Percentiles rank a stretch among this genome's conserved stretches.
phyloP scores from a whole-genome alignment of 345 rosid genomes.

The Garcia nutans region DNA sequence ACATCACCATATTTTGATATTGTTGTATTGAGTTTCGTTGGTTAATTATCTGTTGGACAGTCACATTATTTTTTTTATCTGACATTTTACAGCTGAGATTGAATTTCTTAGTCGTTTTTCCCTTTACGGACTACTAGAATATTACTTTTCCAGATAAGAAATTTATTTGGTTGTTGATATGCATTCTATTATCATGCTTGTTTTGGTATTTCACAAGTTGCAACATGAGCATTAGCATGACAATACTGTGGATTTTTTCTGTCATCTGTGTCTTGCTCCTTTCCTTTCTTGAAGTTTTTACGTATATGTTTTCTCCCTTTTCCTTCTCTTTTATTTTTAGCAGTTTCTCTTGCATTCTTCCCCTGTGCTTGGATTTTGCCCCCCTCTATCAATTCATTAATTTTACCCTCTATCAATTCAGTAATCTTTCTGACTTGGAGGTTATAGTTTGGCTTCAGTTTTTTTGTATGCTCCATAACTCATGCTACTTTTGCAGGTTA shows the following conservation, averaged over 20 bases:
- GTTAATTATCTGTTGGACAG: neutral
- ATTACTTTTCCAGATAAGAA: neutral
- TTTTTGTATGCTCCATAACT: neutral
- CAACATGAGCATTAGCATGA: neutral
- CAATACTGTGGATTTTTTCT: neutral
- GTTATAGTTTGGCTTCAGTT: neutral
- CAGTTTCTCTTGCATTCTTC: neutral
- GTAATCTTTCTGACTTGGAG: neutral
- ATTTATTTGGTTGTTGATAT: neutral
- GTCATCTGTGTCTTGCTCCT: neutral
- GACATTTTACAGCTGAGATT: neutral
- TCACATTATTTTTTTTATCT: neutral
- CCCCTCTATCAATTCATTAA: neutral
- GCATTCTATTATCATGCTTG: neutral
- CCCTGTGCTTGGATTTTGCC: neutral
- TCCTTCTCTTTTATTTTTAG: neutral
- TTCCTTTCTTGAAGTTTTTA: neutral
- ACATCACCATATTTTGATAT: neutral
- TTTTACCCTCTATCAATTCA: too few relatives aligned
- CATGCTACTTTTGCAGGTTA: constrained; percentile 49
- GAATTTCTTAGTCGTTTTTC: neutral
- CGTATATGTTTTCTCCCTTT: neutral
- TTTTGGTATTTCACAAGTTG: neutral
- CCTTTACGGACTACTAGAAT: neutral
- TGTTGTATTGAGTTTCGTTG: neutral